These are phyloP conservation scores for Kwoniella mangroviensis DNA, from an alignment of 768 basidiomycete species.

Conservation along the genomic window DNA sequence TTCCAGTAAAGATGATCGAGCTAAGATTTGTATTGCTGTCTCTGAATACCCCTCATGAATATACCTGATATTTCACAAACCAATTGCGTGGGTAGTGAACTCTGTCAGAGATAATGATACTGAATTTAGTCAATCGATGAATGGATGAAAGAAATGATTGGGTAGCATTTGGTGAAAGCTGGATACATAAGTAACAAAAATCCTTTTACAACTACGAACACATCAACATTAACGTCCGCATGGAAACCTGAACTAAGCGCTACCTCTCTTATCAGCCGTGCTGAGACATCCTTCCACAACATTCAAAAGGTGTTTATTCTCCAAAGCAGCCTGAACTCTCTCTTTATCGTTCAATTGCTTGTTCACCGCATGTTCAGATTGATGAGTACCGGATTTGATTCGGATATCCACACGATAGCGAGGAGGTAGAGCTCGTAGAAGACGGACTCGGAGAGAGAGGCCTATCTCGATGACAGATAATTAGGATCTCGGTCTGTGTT, in stretches of 20 bases:
- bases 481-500: no score
- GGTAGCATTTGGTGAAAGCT: no score
- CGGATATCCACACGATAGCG: constrained; percentile 94
- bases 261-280: constrained; percentile 59
- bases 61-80: neutral
- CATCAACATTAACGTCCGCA: neutral
- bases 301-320: constrained; percentile 82
- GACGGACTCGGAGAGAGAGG: constrained; percentile 90
- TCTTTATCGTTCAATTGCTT: constrained; percentile 99
- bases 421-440: constrained; percentile 84
- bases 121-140: no score
- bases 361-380: constrained; percentile 93
- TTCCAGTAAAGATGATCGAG: no score
- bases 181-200: no score
- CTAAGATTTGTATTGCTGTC: neutral
- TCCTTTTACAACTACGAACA: no score
- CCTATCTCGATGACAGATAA: no score
- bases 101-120: no score
- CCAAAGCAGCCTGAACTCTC: constrained; percentile 92
- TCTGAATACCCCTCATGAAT: constrained; percentile 6
- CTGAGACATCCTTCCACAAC: constrained; percentile 81
- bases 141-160: no score
- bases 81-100: no score
- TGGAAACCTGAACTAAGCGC: neutral
- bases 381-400: constrained; percentile 92